Base-by-base conservation (phyloP, 2,329 filamentous ascomycete species). In the Colletotrichum abscissum region DNA sequence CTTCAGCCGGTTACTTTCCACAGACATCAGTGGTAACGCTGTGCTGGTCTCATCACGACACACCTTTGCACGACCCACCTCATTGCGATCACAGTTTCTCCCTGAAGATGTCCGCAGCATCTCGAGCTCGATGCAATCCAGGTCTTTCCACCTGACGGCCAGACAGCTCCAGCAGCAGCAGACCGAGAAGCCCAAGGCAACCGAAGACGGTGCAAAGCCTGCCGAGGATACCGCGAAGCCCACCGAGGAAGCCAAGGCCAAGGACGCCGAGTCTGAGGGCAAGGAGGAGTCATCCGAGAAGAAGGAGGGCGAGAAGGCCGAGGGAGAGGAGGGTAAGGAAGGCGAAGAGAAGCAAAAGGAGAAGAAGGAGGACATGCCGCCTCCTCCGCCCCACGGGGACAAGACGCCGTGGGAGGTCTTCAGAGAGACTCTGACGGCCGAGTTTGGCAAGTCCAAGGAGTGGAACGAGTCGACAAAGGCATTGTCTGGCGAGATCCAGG, bases 351-450 rank as follows among this genome's bases (percentile, higher is more conserved):
- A 90, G 78, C 86, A 91, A 75, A 83, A 89, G 73, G 85, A 90
- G 80, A 88, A 92, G 81, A 88, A 92, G 80, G 90, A 94, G 78
- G 91, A 95, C 74, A 83, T 90, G 33, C 92, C 95, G 14, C 94
- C 96, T 26, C 96, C 95, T 16, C 96, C 97, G n/a, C 96, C 95
- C 24, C 97, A 99, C 80, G 97, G 97, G 74, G 95, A 98, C 86
- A 99, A 99, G 88, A 97, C 96, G 3, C 97, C 97, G 67, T 98
- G 97, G 95, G 95, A 98, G 82, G 97, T 99, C 38, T 99, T 99
- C 86, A 94, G 94, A 80, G 97, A 99, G 81, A 99, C 97, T n/a
- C 91, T 99, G 84, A 91, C 94, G 82, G 89, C 88, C 70, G 97
- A 99, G 84, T 97, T 99, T 85, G 95, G 98, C 83, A 94, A 95